Evolutionary conservation across 1,284 basidiomycete species (phyloP).

Genomic region (Moesziomyces antarcticus): DNA sequence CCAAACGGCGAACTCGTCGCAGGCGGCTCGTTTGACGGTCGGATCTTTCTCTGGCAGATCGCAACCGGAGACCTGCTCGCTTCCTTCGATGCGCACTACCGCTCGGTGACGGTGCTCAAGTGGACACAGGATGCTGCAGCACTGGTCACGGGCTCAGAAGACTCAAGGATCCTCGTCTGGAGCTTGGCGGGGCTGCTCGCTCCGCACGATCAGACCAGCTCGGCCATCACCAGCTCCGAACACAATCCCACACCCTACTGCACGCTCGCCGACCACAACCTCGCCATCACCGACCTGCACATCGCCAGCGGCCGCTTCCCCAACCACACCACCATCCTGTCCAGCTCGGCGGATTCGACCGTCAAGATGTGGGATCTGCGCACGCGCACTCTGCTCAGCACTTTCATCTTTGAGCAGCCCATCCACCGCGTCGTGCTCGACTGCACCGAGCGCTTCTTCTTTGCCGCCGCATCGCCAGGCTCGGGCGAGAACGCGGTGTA

Average conservation of each 20-base stretch:
- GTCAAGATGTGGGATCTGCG: slow-evolving; percentile 91
- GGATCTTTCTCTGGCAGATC: slow-evolving; percentile 95
- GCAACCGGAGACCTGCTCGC: slow-evolving; percentile 87
- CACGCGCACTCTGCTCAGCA: slow-evolving; percentile 80
- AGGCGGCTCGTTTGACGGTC: slow-evolving; percentile 85
- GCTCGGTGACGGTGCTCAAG: slow-evolving; percentile 80
- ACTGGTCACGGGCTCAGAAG: slow-evolving; percentile 86
- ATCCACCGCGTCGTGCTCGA: slow-evolving; percentile 81
- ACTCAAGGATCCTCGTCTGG: slow-evolving; percentile 89
- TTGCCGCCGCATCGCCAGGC: slow-evolving; percentile 73
- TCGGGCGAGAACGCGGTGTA: slow-evolving; percentile 75
- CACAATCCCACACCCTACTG: slow-evolving; percentile 77
- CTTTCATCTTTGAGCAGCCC: slow-evolving; percentile 80
- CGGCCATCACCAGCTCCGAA: slow-evolving; percentile 46
- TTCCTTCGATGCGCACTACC: slow-evolving; percentile 94
- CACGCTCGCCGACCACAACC: slow-evolving; percentile 87
- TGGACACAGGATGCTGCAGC: slow-evolving; percentile 85
- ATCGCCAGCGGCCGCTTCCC: slow-evolving; percentile 85
- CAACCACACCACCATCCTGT: slow-evolving; percentile 77
- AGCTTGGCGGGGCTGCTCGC: slow-evolving; percentile 79
- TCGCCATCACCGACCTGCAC: slow-evolving; percentile 83
- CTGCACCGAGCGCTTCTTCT: slow-evolving; percentile 84
- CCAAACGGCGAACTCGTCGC: slow-evolving; percentile 80
- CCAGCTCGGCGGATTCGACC: slow-evolving; percentile 87
- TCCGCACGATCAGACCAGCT: slow-evolving; percentile 53